Evolutionary conservation across 371 early-diverging fungal genomes (phyloP).

Genomic region (Dentiscutata heterogama): DNA sequence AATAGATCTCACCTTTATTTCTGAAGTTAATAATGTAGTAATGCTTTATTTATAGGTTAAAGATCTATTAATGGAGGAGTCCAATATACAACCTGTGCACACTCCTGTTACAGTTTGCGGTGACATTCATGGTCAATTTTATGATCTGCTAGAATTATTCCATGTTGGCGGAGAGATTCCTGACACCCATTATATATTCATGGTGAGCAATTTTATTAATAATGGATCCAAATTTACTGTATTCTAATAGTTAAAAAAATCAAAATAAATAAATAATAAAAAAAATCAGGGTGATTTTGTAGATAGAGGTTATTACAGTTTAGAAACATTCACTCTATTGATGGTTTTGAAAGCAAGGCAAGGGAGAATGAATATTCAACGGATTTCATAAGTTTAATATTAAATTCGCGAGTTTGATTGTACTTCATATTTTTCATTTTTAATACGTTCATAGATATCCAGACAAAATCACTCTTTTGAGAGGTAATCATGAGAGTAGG

Average conservation of each 20-base stretch:
- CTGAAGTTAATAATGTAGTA: not conserved
- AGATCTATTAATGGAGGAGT: slow-evolving; percentile 93
- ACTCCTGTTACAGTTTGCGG: slow-evolving; percentile 98
- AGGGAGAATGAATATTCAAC: not conserved
- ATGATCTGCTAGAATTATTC: slow-evolving; percentile 98
- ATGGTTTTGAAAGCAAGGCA: slow-evolving; percentile 94
- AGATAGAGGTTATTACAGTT: slow-evolving; percentile 98
- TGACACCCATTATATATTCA: slow-evolving; percentile 97
- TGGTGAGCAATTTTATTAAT: slow-evolving; percentile 64
- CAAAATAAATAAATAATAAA: not conserved
- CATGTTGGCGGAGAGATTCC: slow-evolving; percentile 98
- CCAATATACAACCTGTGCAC: slow-evolving; percentile 95
- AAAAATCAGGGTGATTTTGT: slow-evolving; percentile 95
- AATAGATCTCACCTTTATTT: slow-evolving; percentile 2
- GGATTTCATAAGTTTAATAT: too few species aligned
- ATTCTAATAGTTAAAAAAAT: not conserved
- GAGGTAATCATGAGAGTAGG: slow-evolving; percentile 99
- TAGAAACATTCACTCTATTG: slow-evolving; percentile 97
- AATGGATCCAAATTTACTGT: too few species aligned
- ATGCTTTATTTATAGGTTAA: slow-evolving; percentile 72
- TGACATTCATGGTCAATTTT: slow-evolving; percentile 99
- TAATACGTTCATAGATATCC: slow-evolving; percentile 75
- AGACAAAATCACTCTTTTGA: slow-evolving; percentile 95
- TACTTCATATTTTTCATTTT: too few species aligned
- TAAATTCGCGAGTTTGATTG: too few species aligned